Evolutionary conservation across 75 land plant species (phyloP).

Genomic region (Chamaecyparis obtusa): DNA sequence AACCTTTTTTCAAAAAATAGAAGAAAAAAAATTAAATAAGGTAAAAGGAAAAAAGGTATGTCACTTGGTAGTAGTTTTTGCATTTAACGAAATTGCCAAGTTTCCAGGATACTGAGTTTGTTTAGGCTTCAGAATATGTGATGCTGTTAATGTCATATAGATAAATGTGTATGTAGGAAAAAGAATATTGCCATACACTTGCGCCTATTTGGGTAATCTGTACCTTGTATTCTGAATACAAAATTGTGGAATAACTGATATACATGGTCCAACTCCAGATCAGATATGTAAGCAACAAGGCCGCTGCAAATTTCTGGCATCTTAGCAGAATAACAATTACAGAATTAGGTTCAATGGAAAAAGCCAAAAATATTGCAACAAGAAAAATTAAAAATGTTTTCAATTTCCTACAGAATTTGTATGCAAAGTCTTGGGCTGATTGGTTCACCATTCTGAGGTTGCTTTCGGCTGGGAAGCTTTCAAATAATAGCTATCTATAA

Average conservation of each 20-base stretch:
- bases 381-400: background rate
- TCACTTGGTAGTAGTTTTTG: background rate
- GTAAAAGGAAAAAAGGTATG: background rate
- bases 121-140: background rate
- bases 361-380: background rate
- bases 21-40: background rate
- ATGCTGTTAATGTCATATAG: background rate
- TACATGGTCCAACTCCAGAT: background rate
- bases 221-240: background rate
- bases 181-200: background rate
- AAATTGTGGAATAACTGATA: background rate
- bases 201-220: background rate
- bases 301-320: background rate
- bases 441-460: background rate
- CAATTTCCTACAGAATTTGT: background rate
- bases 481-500: background rate
- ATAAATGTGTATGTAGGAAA: background rate
- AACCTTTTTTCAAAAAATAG: too few relatives aligned
- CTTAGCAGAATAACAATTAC: background rate
- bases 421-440: background rate
- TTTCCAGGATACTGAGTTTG: background rate
- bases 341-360: background rate
- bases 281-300: background rate
- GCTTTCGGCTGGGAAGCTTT: background rate
- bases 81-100: background rate